phyloP scores from a whole-genome alignment of 2,329 filamentous ascomycete species.

The Lasiodiplodia hormozganensis region DNA sequence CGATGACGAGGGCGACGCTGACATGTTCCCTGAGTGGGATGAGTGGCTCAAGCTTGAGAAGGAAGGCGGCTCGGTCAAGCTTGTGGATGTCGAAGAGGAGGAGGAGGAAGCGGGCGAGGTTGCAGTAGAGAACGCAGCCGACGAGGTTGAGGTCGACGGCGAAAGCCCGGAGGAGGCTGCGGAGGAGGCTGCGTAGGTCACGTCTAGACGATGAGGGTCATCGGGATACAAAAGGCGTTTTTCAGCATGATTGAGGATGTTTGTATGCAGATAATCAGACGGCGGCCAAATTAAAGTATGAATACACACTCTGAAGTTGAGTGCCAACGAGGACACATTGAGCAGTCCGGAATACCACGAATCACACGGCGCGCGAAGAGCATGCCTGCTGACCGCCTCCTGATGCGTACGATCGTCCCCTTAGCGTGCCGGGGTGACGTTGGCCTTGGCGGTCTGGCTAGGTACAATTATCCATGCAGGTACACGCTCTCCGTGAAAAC shows the following conservation, averaged over 20 bases:
- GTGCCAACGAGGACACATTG: slow-evolving; percentile 3
- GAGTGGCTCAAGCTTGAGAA: slow-evolving; percentile 84
- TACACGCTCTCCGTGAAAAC: slow-evolving; percentile 25
- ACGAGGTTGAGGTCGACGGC: slow-evolving; percentile 35
- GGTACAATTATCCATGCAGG: slow-evolving; percentile 26
- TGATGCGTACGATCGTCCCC: slow-evolving; percentile 20
- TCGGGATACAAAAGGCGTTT: slow-evolving; percentile 23
- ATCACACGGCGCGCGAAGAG: slow-evolving; percentile 8
- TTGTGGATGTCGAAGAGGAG: slow-evolving; percentile 39
- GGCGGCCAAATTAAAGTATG: neutral
- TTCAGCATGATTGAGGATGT: slow-evolving; percentile 12
- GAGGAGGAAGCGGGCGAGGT: slow-evolving; percentile 38
- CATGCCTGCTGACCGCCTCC: slow-evolving; percentile 17
- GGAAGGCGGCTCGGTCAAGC: slow-evolving; percentile 63
- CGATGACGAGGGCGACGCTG: slow-evolving; percentile 71
- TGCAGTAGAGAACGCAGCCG: slow-evolving; percentile 38
- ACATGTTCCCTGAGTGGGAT: slow-evolving; percentile 96
- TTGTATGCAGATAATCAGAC: slow-evolving; percentile 18
- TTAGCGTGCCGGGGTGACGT: slow-evolving; percentile 28
- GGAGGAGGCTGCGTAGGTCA: slow-evolving; percentile 11
- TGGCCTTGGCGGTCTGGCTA: slow-evolving; percentile 22
- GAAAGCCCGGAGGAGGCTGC: slow-evolving; percentile 4
- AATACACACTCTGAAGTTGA: neutral
- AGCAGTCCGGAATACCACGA: neutral
- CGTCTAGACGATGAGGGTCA: slow-evolving; percentile 2